Evolutionary conservation across 164 flowering plant genomes (phyloP), one percentile per base, ranked within the genome.

Genomic region (Litsea cubeba): DNA sequence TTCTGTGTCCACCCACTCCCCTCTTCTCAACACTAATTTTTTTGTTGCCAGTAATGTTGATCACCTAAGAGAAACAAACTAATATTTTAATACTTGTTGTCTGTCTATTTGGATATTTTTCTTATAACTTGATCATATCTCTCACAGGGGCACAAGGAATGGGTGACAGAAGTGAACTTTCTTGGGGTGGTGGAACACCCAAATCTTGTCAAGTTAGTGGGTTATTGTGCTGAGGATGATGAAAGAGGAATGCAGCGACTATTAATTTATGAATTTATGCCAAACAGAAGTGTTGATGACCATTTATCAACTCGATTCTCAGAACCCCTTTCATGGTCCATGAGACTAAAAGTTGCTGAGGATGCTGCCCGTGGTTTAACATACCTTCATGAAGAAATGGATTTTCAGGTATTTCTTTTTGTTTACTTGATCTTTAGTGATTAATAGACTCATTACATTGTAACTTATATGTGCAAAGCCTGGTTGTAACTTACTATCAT

Each of bases 161-260:
- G 99, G 99, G 94, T 93, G 69, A 93, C 97, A 50, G 99, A 95
- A 85, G 99, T 95, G 18, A 87, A 91, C 84, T 86, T 93, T 63
- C 89, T 95, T 30, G 98, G 99, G 22, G 92, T 91, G 71, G 96
- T 90, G 63, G 94, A 93, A 68, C 99, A 95, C 80, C 93, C 90
- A 57, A 91, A 95, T 79, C 97, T 95, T 73, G 99, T 95, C 25
- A 95, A 93, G 78, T 62, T 95, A 62, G 71, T 92, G 70, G 99
- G 99, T 3, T 91, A 95, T 74, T 95, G 99, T 77, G 97, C 95
- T 11, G 98, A 95, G 30, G 91, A 88, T 73, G 98, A 92, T 76
- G 99, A 95, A 78, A 86, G 99, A 83, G 99, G 99, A 73, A 91
- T 91, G 40, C 98, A 95, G 68, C 80, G 97, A 79, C 89, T 93